Percentiles rank a stretch among this genome's conserved stretches.
phyloP scores from a whole-genome alignment of 164 flowering plant genomes.

The Saururus chinensis region DNA sequence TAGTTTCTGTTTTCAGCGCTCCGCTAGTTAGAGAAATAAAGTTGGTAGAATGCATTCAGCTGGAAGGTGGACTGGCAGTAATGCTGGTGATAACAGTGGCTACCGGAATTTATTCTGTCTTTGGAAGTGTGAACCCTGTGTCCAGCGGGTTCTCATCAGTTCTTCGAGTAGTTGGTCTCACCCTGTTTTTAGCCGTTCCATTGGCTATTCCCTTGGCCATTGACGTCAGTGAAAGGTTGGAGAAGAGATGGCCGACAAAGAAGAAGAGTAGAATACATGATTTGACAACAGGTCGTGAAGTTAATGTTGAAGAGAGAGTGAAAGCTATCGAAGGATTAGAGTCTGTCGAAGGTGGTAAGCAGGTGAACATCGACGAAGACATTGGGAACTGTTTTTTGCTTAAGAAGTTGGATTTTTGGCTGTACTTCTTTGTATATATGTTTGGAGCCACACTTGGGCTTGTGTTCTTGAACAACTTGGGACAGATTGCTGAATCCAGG shows the following conservation, averaged over 20 bases:
- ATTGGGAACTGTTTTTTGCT: conserved; percentile 49
- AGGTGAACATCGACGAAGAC: no score
- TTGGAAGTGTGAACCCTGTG: background rate
- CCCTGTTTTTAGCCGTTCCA: conserved; percentile 3
- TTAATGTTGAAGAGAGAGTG: background rate
- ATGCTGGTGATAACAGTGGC: conserved; percentile 23
- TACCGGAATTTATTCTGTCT: conserved; percentile 8
- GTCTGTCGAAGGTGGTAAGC: conserved; percentile 1
- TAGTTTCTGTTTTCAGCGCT: conserved; percentile 25
- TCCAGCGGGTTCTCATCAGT: background rate
- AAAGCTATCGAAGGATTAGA: background rate
- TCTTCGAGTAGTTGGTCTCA: conserved; percentile 6
- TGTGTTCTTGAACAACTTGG: conserved; percentile 76
- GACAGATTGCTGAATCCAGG: conserved; percentile 89
- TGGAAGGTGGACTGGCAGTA: conserved; percentile 24
- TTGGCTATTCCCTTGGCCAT: background rate
- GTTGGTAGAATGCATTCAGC: conserved; percentile 2
- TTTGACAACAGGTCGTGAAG: background rate
- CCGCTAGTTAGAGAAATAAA: conserved; percentile 23
- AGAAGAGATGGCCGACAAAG: conserved; percentile 7
- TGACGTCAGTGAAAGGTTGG: conserved; percentile 5
- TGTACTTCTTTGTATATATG: conserved; percentile 70
- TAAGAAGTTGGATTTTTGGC: conserved; percentile 71
- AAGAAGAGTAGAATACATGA: conserved; percentile 1
- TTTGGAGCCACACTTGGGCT: conserved; percentile 76